Percentiles rank a stretch among this genome's conserved stretches.
These are phyloP conservation scores for Podaxis sp. DNA, from an alignment of 768 basidiomycete species.

Conservation along the genomic window DNA sequence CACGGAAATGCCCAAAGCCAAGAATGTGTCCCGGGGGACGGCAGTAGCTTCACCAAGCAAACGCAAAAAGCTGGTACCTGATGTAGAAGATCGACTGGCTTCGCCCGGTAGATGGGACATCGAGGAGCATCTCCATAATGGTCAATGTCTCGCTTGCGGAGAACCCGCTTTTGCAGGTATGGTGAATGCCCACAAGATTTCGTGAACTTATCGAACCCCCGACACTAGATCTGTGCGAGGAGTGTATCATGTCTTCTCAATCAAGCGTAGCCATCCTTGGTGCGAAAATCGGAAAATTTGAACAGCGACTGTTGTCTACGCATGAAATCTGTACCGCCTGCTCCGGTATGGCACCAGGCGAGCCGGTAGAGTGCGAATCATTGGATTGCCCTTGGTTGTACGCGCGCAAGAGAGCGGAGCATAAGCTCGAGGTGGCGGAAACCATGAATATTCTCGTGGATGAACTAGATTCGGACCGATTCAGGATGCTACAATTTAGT, in stretches of 20 bases:
- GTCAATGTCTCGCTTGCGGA: constrained; percentile 71
- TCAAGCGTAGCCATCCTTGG: constrained; percentile 57
- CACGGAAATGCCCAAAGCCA: constrained; percentile 73
- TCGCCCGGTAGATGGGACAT: constrained; percentile 48
- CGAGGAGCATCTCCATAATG: constrained; percentile 71
- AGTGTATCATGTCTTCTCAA: constrained; percentile 51
- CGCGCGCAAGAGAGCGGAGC: constrained; percentile 60
- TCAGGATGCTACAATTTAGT: neutral
- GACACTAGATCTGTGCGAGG: constrained; percentile 58
- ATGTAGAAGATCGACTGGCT: constrained; percentile 21
- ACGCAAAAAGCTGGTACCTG: constrained; percentile 16
- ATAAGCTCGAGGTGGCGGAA: constrained; percentile 31
- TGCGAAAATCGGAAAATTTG: constrained; percentile 50
- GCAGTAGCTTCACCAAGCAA: constrained; percentile 32
- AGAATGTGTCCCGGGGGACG: constrained; percentile 20
- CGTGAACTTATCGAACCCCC: neutral
- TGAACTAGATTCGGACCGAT: neutral
- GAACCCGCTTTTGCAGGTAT: constrained; percentile 52
- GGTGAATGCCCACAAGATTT: neutral
- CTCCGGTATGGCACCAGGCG: constrained; percentile 48
- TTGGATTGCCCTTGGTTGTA: constrained; percentile 87
- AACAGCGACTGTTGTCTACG: constrained; percentile 51
- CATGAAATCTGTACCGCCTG: constrained; percentile 78
- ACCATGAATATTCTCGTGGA: constrained; percentile 30
- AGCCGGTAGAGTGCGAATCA: constrained; percentile 74